These are phyloP conservation scores for Rhizopus delemar DNA, from an alignment of 371 early-diverging fungal species.

Conservation along the genomic window DNA sequence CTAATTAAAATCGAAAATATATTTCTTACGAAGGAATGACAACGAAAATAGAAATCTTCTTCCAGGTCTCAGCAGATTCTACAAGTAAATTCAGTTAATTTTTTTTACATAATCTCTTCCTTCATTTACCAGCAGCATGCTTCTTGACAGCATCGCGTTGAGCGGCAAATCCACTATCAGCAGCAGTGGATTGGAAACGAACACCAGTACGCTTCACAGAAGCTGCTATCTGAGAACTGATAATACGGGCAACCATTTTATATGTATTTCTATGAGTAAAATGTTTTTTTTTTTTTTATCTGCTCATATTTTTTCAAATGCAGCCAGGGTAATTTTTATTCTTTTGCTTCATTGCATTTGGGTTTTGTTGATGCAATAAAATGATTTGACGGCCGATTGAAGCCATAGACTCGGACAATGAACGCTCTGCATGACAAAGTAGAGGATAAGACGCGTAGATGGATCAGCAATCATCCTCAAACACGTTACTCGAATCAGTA, in stretches of 20 bases:
- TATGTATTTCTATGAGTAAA: not conserved
- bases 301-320: too few relatives aligned
- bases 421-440: too few relatives aligned
- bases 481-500: too few relatives aligned
- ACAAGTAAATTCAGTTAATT: not conserved
- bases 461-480: too few relatives aligned
- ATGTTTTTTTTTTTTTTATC: not conserved
- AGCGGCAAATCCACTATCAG: conserved; percentile 29
- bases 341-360: too few relatives aligned
- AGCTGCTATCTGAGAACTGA: conserved; percentile 31
- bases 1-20: too few relatives aligned
- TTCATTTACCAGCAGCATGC: conserved; percentile 42
- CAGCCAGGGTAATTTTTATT: too few relatives aligned
- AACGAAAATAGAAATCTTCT: conserved; percentile 53
- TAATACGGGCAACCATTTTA: conserved; percentile 24
- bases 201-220: conserved; percentile 46
- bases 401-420: too few relatives aligned
- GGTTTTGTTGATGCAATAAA: too few relatives aligned
- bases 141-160: conserved; percentile 49
- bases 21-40: conserved; percentile 48
- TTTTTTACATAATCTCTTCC: not conserved
- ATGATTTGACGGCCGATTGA: too few relatives aligned
- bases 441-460: too few relatives aligned
- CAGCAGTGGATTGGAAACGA: conserved; percentile 41
- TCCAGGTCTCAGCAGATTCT: conserved; percentile 54